phyloP scores from a whole-genome alignment of 1,139 yeast genomes.

The Kodamaea arcana region DNA sequence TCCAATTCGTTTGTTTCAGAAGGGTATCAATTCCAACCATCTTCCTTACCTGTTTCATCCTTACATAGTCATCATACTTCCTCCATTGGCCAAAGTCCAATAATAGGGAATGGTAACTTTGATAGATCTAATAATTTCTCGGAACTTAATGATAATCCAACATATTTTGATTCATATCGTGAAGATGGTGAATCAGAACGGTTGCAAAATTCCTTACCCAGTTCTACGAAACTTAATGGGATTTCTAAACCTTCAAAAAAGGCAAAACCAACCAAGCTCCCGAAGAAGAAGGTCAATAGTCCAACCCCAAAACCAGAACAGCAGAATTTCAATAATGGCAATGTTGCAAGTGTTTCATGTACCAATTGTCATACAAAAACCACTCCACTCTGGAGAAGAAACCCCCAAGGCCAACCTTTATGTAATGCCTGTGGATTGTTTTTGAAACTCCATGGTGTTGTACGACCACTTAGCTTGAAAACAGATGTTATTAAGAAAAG shows the following conservation, averaged over 20 bases:
- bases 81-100: conserved; percentile 9
- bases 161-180: conserved; percentile 3
- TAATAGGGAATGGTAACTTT: conserved; percentile 2
- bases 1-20: conserved; percentile 1
- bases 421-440: conserved; percentile 28
- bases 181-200: conserved; percentile 5
- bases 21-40: conserved; percentile 6
- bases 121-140: conserved; percentile 2
- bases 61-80: too few species aligned
- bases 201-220: conserved; percentile 10
- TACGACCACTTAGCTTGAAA: conserved; percentile 24
- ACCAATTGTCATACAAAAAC: conserved; percentile 25
- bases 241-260: conserved; percentile 9
- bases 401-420: conserved; percentile 25
- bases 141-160: conserved; percentile 1
- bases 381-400: conserved; percentile 26
- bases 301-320: conserved; percentile 2
- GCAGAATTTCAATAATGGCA: background rate
- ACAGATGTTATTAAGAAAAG: conserved; percentile 27
- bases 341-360: conserved; percentile 13
- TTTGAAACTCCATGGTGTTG: conserved; percentile 25
- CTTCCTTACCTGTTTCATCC: conserved; percentile 10
- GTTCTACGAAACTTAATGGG: conserved; percentile 3
- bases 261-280: conserved; percentile 9
- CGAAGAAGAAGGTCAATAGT: conserved; percentile 8